Evolutionary conservation across 2,329 filamentous ascomycete genomes (phyloP), one percentile per base, ranked within the genome.

Genomic region (Ophiostoma novo-ulmi): DNA sequence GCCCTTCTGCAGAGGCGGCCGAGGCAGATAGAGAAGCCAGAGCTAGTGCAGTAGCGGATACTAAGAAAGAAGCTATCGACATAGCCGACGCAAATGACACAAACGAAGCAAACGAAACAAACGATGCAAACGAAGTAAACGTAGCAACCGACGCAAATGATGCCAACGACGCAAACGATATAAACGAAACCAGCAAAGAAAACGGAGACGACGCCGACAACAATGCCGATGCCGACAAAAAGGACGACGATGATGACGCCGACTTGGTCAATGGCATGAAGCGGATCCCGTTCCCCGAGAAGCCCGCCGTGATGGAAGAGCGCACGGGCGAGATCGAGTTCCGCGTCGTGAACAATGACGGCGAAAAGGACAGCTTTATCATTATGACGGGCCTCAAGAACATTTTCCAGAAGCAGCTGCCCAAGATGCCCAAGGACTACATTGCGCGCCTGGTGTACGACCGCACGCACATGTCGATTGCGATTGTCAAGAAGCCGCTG

Each of bases 401-500:
- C 78, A 96, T 99, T 74, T 98, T 99, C 77, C 95, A 99, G 79
- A 98, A 98, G 76, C 95, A 99, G 78, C 85, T 99, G 6, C 95
- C 95, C 0, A 98, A 98, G 80, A 99, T 99, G 95, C 95, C 95
- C 17, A 97, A 98, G 80, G 95, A 98, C 78, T 99, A 99, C 79
- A 98, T 99, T 76, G 95, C 95, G 4, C 91, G 95, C 55, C 88
- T 99, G 8, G 95, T 99, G 71, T 99, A 99, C 81, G 95, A 99
- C 80, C 90, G 95, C 69, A 97, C 94, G 6, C 95, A 99, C 82
- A 80, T 98, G 73, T 97, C 93, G 55, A 97, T 99, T 76, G 95
- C 95, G 31, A 98, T 99, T 77, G 92, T 98, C 76, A 98, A 98
- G 83, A 94, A 96, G 76, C 94, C 95, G 0, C 84, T 97, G 68